Evolutionary conservation across 805 yeast genomes (phyloP).

Genomic region (Candida xyloterini): DNA sequence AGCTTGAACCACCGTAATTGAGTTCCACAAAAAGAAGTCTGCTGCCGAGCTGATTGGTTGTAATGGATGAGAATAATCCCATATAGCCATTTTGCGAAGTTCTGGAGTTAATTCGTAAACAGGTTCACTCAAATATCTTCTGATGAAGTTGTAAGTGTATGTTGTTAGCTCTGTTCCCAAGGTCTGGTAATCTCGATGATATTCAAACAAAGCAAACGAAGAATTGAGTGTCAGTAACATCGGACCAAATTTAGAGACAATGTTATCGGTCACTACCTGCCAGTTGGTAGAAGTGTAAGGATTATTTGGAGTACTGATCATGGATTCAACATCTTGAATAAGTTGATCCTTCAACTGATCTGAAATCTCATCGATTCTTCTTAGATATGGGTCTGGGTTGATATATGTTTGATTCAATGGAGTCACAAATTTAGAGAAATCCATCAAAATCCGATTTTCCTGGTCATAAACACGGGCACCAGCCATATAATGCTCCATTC

Average conservation of each 20-base stretch:
- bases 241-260: conserved; percentile 55
- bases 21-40: conserved; percentile 50
- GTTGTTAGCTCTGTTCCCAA: conserved; percentile 36
- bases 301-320: conserved; percentile 32
- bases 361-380: conserved; percentile 38
- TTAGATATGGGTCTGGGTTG: conserved; percentile 44
- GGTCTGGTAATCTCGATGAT: conserved; percentile 11
- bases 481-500: conserved; percentile 44
- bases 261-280: conserved; percentile 48
- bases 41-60: conserved; percentile 36
- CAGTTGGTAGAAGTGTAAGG: conserved; percentile 49
- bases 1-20: conserved; percentile 40
- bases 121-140: conserved; percentile 39
- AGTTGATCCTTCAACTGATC: conserved; percentile 35
- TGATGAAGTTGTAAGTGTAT: conserved; percentile 42
- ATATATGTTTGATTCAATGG: conserved; percentile 50
- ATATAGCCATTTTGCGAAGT: conserved; percentile 35
- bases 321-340: conserved; percentile 33
- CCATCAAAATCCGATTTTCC: conserved; percentile 48
- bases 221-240: conserved; percentile 40
- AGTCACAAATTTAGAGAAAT: conserved; percentile 51
- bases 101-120: conserved; percentile 14
- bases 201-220: conserved; percentile 28
- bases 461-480: conserved; percentile 47
- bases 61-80: conserved; percentile 47